A percentile compares a stretch with the other conserved stretches of the same genome.
These are phyloP conservation scores for Setaria viridis DNA, from an alignment of 202 grass and related monocot species.

Conservation along the genomic window DNA sequence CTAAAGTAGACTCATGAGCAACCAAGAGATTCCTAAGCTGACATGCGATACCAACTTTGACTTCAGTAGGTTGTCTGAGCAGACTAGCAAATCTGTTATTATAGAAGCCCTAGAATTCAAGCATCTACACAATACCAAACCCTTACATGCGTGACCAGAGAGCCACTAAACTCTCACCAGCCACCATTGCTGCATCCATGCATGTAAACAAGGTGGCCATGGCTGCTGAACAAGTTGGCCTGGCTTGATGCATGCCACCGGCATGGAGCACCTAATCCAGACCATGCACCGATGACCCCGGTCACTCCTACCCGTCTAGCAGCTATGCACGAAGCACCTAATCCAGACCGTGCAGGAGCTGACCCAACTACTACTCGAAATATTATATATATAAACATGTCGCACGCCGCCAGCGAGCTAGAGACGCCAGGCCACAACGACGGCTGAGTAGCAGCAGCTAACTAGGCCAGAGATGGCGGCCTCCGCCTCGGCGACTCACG, in stretches of 20 bases:
- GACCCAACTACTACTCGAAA: conserved; percentile 43
- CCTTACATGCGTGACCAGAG: conserved; percentile 1
- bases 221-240: conserved; percentile 20
- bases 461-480: conserved; percentile 14
- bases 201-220: conserved; percentile 40
- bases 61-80: neutral
- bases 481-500: conserved; percentile 27
- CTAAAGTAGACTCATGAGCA: neutral
- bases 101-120: neutral
- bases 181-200: neutral
- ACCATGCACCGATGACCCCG: conserved; percentile 43
- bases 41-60: neutral
- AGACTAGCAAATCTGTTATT: neutral
- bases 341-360: conserved; percentile 7
- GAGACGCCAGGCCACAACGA: neutral
- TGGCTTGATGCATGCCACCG: conserved; percentile 18
- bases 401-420: conserved; percentile 7
- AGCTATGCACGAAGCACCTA: neutral
- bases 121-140: neutral
- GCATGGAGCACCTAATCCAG: conserved; percentile 60
- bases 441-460: neutral
- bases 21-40: neutral
- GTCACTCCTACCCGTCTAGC: conserved; percentile 23
- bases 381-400: conserved; percentile 38
- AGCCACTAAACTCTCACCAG: conserved; percentile 36